phyloP scores from a whole-genome alignment of 805 yeast genomes.

The Saturnispora halmiae region DNA sequence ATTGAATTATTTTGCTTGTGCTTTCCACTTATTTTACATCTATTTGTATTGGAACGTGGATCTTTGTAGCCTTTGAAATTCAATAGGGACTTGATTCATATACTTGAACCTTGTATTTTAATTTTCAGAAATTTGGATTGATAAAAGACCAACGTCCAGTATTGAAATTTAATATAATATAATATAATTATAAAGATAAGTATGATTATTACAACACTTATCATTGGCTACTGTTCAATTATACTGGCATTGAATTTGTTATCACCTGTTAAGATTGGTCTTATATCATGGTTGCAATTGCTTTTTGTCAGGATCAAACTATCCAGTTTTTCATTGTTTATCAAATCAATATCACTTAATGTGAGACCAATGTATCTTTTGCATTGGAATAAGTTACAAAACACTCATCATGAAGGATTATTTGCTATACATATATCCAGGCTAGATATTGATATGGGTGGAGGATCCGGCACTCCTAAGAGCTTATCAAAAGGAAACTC shows the following conservation, averaged over 20 bases:
- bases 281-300: constrained; percentile 21
- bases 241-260: constrained; percentile 5
- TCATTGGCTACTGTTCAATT: neutral
- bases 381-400: constrained; percentile 10
- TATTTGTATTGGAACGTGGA: too few relatives aligned
- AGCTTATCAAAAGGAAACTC: neutral
- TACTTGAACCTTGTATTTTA: too few relatives aligned
- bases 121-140: neutral
- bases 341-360: constrained; percentile 15
- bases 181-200: too few relatives aligned
- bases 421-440: constrained; percentile 13
- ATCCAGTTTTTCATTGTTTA: constrained; percentile 6
- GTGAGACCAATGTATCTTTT: constrained; percentile 17
- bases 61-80: too few relatives aligned
- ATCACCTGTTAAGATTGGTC: constrained; percentile 13
- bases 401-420: constrained; percentile 16
- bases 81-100: too few relatives aligned
- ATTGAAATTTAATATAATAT: neutral
- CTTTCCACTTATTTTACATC: too few relatives aligned
- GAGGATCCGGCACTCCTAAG: neutral
- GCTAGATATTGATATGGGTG: constrained; percentile 3
- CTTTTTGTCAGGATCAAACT: constrained; percentile 13
- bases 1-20: too few relatives aligned
- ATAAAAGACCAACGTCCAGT: too few relatives aligned
- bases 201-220: constrained; percentile 1